A percentile compares a stretch with the other conserved stretches of the same genome.
These are phyloP conservation scores for Gossypium anomalum DNA, from an alignment of 345 rosid species.

Conservation along the genomic window DNA sequence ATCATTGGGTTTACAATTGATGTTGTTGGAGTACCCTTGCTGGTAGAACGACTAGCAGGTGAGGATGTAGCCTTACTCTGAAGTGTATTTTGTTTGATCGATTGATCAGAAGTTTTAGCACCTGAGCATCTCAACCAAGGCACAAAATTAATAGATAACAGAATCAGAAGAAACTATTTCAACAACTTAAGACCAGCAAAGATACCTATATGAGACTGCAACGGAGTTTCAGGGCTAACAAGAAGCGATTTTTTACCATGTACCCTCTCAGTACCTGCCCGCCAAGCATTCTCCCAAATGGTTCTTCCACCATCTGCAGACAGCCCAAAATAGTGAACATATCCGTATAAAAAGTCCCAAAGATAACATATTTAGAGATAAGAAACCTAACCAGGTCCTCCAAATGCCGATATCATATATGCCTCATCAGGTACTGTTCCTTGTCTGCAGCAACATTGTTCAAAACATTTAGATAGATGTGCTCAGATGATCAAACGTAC, in stretches of 20 bases:
- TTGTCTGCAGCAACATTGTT: constrained; percentile 53
- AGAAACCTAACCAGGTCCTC: constrained; percentile 67
- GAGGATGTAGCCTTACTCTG: constrained; percentile 48
- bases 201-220: constrained; percentile 67
- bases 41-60: constrained; percentile 43
- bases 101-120: constrained; percentile 45
- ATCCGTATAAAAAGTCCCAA: not conserved
- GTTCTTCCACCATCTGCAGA: constrained; percentile 71
- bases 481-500: constrained; percentile 10
- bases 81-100: constrained; percentile 38
- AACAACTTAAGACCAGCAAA: not conserved
- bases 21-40: constrained; percentile 48
- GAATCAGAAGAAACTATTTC: constrained; percentile 5
- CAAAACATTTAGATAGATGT: constrained; percentile 5
- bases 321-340: constrained; percentile 16
- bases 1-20: constrained; percentile 45
- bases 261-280: constrained; percentile 52
- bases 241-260: constrained; percentile 48
- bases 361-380: constrained; percentile 14
- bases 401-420: constrained; percentile 95
- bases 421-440: constrained; percentile 92
- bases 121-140: constrained; percentile 26
- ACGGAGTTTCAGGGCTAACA: constrained; percentile 56
- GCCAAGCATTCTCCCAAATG: constrained; percentile 87
- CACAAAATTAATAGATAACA: not conserved